phyloP scores from a whole-genome alignment of 225 moss, liverwort and hornwort species.

The Marchantia polymorpha region DNA sequence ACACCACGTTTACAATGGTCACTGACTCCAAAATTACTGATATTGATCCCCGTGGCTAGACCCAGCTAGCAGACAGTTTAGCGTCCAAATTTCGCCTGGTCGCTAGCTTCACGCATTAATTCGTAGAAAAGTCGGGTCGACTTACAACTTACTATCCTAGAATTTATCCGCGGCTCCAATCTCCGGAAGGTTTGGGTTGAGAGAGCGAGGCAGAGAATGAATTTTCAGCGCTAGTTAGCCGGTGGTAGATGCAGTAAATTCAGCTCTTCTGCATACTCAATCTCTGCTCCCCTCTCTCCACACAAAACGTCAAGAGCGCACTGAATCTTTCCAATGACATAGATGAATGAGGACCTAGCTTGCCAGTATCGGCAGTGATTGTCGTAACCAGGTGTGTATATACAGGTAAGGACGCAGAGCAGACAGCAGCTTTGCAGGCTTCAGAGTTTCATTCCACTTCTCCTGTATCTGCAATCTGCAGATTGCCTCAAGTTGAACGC shows the following conservation, averaged over 20 bases:
- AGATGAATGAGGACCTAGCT: too few species aligned
- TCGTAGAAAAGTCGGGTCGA: background rate
- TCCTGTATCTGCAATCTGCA: too few species aligned
- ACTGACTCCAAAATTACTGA: background rate
- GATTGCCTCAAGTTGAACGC: too few species aligned
- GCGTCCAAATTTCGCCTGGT: too few species aligned
- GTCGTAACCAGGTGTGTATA: too few species aligned
- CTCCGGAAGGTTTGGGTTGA: constrained; percentile 12
- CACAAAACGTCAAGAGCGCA: background rate
- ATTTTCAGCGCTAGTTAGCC: background rate
- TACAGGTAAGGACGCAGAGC: too few species aligned
- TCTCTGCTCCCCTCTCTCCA: constrained; percentile 21
- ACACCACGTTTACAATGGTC: background rate
- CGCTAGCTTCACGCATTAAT: background rate
- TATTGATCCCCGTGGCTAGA: background rate
- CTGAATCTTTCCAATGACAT: too few species aligned
- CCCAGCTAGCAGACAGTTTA: background rate
- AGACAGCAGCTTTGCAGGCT: too few species aligned
- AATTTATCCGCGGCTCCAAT: background rate
- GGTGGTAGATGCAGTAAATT: background rate
- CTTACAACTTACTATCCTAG: background rate
- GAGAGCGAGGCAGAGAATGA: constrained; percentile 16
- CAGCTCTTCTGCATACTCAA: background rate
- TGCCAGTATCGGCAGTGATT: too few species aligned
- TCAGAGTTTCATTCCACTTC: too few species aligned